phyloP scores from a whole-genome alignment of 352 stramenopile genomes.

The Globisporangium abappressorium region DNA sequence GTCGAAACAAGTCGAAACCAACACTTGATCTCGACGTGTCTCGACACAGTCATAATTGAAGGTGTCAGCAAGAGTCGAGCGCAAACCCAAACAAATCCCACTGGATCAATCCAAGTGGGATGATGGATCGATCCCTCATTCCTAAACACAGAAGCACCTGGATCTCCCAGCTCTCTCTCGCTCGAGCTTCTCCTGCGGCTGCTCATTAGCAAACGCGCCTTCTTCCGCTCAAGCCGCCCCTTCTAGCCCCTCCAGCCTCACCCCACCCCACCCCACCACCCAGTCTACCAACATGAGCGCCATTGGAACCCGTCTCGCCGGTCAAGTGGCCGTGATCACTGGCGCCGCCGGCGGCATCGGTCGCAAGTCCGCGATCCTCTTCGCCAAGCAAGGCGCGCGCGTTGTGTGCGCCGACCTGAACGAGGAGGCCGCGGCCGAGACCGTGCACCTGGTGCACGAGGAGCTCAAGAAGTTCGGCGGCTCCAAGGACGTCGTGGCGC shows the following conservation, averaged over 20 bases:
- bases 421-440: constrained; percentile 60
- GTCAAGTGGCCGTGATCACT: constrained; percentile 82
- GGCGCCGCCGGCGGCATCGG: constrained; percentile 80
- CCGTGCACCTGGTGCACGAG: constrained; percentile 57
- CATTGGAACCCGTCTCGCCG: constrained; percentile 52
- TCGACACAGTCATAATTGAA: too few species aligned
- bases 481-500: constrained; percentile 41
- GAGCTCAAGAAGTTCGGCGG: constrained; percentile 56
- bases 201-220: constrained; percentile 9
- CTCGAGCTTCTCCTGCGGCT: not conserved
- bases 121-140: not conserved
- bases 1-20: too few species aligned
- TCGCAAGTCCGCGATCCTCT: constrained; percentile 78
- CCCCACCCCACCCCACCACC: not conserved
- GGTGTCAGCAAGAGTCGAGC: too few species aligned
- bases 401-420: constrained; percentile 84
- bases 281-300: constrained; percentile 34
- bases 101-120: not conserved
- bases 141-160: not conserved
- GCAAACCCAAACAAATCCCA: too few species aligned
- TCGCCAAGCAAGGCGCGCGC: constrained; percentile 74
- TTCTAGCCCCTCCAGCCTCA: not conserved
- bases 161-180: too few species aligned
- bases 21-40: too few species aligned
- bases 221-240: constrained; percentile 6